A percentile compares a stretch with the other conserved stretches of the same genome.
Evolutionary conservation across 257 asterid species (phyloP).

Genomic region (Nicotiana attenuata): DNA sequence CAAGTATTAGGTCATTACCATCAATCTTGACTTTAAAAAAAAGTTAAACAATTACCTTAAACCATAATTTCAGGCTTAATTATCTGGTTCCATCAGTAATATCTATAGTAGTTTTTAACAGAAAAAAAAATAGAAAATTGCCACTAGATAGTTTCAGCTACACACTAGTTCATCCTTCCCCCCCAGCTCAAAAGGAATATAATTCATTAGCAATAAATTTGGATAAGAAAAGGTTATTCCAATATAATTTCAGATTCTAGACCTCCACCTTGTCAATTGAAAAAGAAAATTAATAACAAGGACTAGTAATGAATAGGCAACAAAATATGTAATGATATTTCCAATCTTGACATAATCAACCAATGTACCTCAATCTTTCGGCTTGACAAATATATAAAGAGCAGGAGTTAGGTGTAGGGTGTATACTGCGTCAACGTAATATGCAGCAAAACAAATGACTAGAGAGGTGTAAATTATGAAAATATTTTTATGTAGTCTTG

Average conservation of each 20-base stretch:
- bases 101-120: neutral
- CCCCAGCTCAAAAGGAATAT: no score
- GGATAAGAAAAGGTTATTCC: no score
- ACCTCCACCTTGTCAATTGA: neutral
- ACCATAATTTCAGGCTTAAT: neutral
- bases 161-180: no score
- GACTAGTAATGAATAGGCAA: neutral
- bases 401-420: no score
- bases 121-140: neutral
- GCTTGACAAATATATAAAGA: neutral
- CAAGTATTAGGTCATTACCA: neutral
- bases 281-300: neutral
- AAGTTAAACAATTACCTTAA: neutral
- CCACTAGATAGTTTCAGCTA: no score
- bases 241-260: no score
- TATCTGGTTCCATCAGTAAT: neutral
- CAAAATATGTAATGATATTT: neutral
- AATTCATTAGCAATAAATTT: no score
- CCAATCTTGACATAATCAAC: neutral
- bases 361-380: neutral
- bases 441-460: neutral
- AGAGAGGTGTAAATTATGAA: no score
- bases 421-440: neutral
- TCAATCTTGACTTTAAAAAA: neutral
- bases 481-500: no score